A percentile compares a stretch with the other conserved stretches of the same genome.
Conservation (phyloP, 2,329 filamentous ascomycete species). For the Penicillium concentricum region DNA sequence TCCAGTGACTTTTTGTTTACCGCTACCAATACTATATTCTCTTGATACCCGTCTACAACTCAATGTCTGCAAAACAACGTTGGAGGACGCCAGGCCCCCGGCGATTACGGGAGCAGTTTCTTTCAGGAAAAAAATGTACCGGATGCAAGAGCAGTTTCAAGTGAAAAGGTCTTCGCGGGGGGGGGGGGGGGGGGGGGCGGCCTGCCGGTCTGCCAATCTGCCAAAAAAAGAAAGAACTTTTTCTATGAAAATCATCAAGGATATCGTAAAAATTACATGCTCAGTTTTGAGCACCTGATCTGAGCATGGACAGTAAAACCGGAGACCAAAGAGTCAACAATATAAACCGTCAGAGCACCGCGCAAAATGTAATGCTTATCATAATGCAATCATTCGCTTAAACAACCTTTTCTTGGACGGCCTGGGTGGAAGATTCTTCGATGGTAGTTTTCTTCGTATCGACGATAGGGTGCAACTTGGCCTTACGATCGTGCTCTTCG, state of each 20-base stretch:
- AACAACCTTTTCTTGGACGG: conserved; percentile 44
- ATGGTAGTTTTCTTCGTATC: background rate
- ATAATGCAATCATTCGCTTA: conserved; percentile 23
- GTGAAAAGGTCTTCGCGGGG: background rate
- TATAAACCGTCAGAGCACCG: conserved; percentile 15
- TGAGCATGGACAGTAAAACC: conserved; percentile 10
- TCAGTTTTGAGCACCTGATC: conserved; percentile 9
- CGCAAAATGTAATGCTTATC: conserved; percentile 17
- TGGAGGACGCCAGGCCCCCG: background rate
- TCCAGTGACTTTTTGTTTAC: conserved; percentile 5
- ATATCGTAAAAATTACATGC: conserved; percentile 24
- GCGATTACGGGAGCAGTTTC: background rate
- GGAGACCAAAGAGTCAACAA: conserved; percentile 9
- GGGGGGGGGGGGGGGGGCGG: background rate
- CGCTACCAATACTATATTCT: conserved; percentile 17
- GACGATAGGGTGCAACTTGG: conserved; percentile 46
- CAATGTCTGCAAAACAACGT: background rate
- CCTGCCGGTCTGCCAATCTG: conserved; percentile 1
- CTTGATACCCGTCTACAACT: conserved; percentile 20
- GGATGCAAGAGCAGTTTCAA: background rate
- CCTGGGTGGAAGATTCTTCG: background rate
- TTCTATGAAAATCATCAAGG: conserved; percentile 24
- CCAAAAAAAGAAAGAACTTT: conserved; percentile 10
- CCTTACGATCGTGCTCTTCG: conserved; percentile 79
- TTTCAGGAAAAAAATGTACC: background rate